Evolutionary conservation across 805 yeast species (phyloP), one percentile per base, ranked within the genome.

Genomic region (Ogataea nakhonphanomensis): DNA sequence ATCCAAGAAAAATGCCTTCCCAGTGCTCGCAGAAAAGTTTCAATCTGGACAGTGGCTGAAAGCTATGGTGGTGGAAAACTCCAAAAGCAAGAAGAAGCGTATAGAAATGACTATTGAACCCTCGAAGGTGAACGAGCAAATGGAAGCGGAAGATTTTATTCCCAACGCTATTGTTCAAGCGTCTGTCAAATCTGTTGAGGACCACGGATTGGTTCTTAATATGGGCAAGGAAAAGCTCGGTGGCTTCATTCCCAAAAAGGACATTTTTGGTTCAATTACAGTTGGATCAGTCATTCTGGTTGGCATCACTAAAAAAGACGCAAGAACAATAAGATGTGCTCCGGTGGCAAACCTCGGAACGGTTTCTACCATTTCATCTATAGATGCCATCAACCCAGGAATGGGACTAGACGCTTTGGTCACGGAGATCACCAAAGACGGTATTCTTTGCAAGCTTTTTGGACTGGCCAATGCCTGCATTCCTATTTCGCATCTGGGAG

Each of bases 321-420:
- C 74, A 45, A 74, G 88, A 53, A 76, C 80, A 1, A 66, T 86
- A 21, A 79, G 80, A 3, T 70, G 82, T 46, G 73, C 79, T 3
- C 59, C 69, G 17, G 61, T 65, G 39, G 72, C 76, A 41, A 78
- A 74, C 44, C 70, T 71, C 45, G 63, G 77, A 5, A 56, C 76
- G 7, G 60, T 79, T 8, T 57, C 76, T 4, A 66, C 83, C 5
- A 79, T 84, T 30, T 71, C 88, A 1, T 78, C 95, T 2, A 67
- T 87, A 14, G 95, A 89, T 53, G 78, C 95, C 4, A 73, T 90
- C 21, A 73, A 84, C 27, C 95, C 99, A 3, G 99, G 99, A 53
- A 76, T 81, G 48, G 55, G 81, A 8, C 87, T 90, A 8, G 88
- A 84, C 43, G 84, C 89, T 6, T 64, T 81, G 22, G 74, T 89